These are phyloP conservation scores for Rhizopogon vinicolor DNA, from an alignment of 768 basidiomycete genomes.

Conservation along the genomic window DNA sequence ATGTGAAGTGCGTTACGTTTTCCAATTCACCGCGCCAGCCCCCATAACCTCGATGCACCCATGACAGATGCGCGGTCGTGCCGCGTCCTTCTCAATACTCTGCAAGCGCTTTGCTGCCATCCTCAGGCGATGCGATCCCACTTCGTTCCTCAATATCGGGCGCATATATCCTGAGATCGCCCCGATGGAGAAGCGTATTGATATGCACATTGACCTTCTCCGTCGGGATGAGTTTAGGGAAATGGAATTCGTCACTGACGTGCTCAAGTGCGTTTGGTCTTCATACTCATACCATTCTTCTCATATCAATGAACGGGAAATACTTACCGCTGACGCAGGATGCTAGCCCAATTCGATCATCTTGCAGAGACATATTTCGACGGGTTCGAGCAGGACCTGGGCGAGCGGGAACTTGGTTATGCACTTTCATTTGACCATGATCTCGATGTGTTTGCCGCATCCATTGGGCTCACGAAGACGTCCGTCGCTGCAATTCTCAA, in stretches of 20 bases:
- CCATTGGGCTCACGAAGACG: constrained; percentile 87
- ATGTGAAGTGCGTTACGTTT: constrained; percentile 64
- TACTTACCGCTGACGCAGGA: constrained; percentile 40
- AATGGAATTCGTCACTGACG: constrained; percentile 88
- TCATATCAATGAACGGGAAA: background rate
- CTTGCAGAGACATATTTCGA: constrained; percentile 84
- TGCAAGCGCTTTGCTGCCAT: constrained; percentile 90
- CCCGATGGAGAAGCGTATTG: constrained; percentile 86
- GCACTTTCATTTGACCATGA: constrained; percentile 83
- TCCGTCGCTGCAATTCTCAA: constrained; percentile 66
- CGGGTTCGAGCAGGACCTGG: constrained; percentile 80
- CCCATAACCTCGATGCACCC: background rate
- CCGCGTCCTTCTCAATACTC: constrained; percentile 74
- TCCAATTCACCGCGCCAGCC: background rate
- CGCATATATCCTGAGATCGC: constrained; percentile 80
- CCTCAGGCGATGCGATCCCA: constrained; percentile 74
- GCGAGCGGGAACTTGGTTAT: constrained; percentile 85
- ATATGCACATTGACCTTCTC: constrained; percentile 85
- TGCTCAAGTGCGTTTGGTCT: constrained; percentile 62
- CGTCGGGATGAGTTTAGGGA: constrained; percentile 89
- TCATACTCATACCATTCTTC: background rate
- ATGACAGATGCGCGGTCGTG: constrained; percentile 73
- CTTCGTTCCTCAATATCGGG: constrained; percentile 83
- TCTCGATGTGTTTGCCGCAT: constrained; percentile 90
- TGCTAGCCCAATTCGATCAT: constrained; percentile 92